Percentiles rank a stretch among this genome's conserved stretches.
Evolutionary conservation across 345 rosid genomes (phyloP).

Genomic region (Excoecaria agallocha): DNA sequence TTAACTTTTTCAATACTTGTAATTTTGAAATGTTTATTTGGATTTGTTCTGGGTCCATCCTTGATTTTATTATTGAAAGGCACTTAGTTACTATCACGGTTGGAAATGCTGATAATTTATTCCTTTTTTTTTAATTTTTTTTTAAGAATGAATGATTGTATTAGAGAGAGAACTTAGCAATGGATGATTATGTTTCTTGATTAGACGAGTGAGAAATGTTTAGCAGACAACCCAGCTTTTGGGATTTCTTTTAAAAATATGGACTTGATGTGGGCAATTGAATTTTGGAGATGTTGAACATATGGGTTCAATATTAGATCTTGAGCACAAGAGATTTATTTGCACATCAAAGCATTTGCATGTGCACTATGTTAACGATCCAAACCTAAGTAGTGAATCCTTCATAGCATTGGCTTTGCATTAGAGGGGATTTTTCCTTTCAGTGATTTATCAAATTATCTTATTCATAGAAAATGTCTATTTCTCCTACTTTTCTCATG

Average conservation of each 20-base stretch:
- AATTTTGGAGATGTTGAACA: not conserved
- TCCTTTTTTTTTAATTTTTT: not conserved
- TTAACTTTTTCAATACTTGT: not conserved
- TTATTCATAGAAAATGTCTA: not conserved
- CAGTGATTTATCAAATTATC: not conserved
- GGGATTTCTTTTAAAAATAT: not conserved
- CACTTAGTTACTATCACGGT: not conserved
- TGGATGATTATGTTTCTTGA: not conserved
- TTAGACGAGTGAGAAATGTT: not conserved
- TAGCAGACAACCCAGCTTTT: not conserved
- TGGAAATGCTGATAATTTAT: not conserved
- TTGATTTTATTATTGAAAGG: constrained; percentile 15
- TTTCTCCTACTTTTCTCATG: not conserved
- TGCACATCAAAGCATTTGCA: too few species aligned
- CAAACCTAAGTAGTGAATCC: not conserved
- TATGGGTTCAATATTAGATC: too few species aligned
- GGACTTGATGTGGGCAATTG: not conserved
- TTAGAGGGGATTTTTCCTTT: not conserved
- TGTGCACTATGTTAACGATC: not conserved
- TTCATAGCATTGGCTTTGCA: not conserved
- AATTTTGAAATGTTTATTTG: not conserved
- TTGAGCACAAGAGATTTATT: too few species aligned
- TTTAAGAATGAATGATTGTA: too few species aligned
- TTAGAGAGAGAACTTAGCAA: not conserved
- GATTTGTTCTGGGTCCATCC: not conserved